A percentile compares a stretch with the other conserved stretches of the same genome.
These are phyloP conservation scores for Laburnicola sp. DNA, from an alignment of 2,329 filamentous ascomycete genomes.

Conservation along the genomic window DNA sequence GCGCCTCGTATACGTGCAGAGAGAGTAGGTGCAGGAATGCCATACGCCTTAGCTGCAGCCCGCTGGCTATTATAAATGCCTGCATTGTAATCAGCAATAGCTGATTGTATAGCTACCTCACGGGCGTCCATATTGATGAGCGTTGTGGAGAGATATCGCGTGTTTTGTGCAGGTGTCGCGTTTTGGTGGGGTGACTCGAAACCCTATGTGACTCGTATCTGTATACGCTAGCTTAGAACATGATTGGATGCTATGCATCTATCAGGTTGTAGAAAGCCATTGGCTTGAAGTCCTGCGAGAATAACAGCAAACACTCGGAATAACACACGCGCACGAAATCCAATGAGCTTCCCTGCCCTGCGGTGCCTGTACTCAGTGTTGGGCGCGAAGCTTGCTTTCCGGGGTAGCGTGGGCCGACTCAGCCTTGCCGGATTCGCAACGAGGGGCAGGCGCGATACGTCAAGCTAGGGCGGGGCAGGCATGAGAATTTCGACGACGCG, in stretches of 20 bases:
- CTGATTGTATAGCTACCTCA: too few species aligned
- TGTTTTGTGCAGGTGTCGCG: too few species aligned
- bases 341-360: background rate
- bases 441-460: slow-evolving; percentile 21
- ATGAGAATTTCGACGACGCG: slow-evolving; percentile 25
- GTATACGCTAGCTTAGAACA: background rate
- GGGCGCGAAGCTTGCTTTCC: background rate
- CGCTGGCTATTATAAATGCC: too few species aligned
- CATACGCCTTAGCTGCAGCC: too few species aligned
- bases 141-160: too few species aligned
- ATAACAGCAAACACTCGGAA: background rate
- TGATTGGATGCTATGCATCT: slow-evolving; percentile 20
- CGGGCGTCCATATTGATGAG: too few species aligned
- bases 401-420: slow-evolving; percentile 5
- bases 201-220: too few species aligned
- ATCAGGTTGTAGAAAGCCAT: background rate
- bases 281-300: background rate
- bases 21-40: too few species aligned
- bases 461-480: slow-evolving; percentile 23
- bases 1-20: too few species aligned
- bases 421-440: slow-evolving; percentile 20
- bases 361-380: background rate
- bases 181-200: too few species aligned
- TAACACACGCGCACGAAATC: background rate
- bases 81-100: too few species aligned